Evolutionary conservation across 2,329 filamentous ascomycete genomes (phyloP), one percentile per base, ranked within the genome.

Genomic region (Calonectria montana): DNA sequence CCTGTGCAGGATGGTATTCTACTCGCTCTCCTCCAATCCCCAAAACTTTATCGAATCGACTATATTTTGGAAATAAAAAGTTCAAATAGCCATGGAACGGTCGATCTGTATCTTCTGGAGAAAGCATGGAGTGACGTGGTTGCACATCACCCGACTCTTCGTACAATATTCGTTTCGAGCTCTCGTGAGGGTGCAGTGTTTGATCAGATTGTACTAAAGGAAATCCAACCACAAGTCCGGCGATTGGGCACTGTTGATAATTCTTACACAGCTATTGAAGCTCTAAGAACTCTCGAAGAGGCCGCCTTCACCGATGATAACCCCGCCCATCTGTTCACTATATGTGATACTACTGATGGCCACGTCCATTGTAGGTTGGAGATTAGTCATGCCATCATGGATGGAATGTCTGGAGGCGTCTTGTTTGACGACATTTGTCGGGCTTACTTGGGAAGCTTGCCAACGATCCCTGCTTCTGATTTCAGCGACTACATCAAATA

Each of bases 351-450:
- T 0, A 3, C n/a, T 21, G 62, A 65, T 13, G 62, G 62, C 18
- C 31, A 47, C 15, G 62, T 65, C 29, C 62, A 50, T 27, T 70
- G 69, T 25, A 65, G 69, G 4, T 37, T 76, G 15, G 71, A 73
- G 9, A 74, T 76, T 59, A 77, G 78, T 37, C 76, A 78, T 37
- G 73, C 76, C 12, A 71, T 79, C 8, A 73, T 73, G 9, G 77
- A 80, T 50, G 78, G 77, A 5, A 65, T 65, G 45, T 65, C 62
- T 74, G 77, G 76, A 75, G 75, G 16, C 47, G 10, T 18, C 3
- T 23, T 41, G 21, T 65, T 65, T 35, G 16, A 65, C 8, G 62
- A 65, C 18, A 37, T 65, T 39, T 65, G 62, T 23, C 21, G 16
- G 18, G 62, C 62, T 13, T 65, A 65, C 25, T 65, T 31, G 4